These are phyloP conservation scores for Zalaria obscura DNA, from an alignment of 2,329 filamentous ascomycete genomes.

Conservation along the genomic window DNA sequence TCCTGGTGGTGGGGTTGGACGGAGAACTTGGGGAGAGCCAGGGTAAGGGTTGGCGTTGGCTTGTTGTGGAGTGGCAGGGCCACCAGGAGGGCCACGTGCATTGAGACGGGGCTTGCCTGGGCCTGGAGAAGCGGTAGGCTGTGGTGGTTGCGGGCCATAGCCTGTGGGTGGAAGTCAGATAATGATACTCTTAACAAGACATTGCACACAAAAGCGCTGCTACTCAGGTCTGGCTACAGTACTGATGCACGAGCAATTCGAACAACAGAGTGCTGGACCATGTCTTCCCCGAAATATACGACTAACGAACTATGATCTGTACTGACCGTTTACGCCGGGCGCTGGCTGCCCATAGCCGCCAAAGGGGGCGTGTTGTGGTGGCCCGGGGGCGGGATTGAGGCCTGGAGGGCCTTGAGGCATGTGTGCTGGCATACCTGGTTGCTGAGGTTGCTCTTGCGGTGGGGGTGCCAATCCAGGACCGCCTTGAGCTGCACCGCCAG, in stretches of 20 bases:
- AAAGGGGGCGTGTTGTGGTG: slow-evolving; percentile 56
- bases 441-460: slow-evolving; percentile 43
- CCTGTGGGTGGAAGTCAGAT: slow-evolving; percentile 28
- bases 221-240: too few relatives aligned
- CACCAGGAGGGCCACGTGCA: slow-evolving; percentile 37
- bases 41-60: slow-evolving; percentile 78
- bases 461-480: slow-evolving; percentile 69
- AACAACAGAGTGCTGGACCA: too few relatives aligned
- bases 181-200: too few relatives aligned
- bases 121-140: slow-evolving; percentile 74
- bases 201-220: too few relatives aligned
- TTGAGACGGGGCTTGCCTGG: slow-evolving; percentile 56
- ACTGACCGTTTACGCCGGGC: slow-evolving; percentile 46
- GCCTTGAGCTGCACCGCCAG: slow-evolving; percentile 68
- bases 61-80: slow-evolving; percentile 83
- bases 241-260: too few relatives aligned
- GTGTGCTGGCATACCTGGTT: slow-evolving; percentile 43
- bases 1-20: slow-evolving; percentile 54
- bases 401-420: slow-evolving; percentile 64
- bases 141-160: slow-evolving; percentile 71
- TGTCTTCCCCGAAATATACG: too few relatives aligned
- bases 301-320: neutral
- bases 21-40: slow-evolving; percentile 77
- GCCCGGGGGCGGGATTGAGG: slow-evolving; percentile 39
- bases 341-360: slow-evolving; percentile 47